Evolutionary conservation across 2,329 filamentous ascomycete genomes (phyloP).

Genomic region (Sporothrix humicola): DNA sequence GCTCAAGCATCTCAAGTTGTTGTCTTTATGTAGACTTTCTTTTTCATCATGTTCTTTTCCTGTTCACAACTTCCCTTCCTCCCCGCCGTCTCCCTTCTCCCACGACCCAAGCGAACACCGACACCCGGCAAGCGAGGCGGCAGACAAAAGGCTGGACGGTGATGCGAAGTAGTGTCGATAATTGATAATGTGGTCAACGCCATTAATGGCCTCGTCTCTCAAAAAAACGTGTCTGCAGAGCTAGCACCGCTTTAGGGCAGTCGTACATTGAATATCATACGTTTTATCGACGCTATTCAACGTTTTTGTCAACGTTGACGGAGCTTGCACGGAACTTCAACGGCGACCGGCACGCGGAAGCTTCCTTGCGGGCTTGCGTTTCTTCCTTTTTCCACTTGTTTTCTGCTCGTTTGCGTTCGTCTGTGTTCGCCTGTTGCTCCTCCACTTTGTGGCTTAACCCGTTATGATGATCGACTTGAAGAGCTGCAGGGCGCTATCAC

Average conservation of each 20-base stretch:
- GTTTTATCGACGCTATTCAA: no score
- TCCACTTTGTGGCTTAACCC: neutral
- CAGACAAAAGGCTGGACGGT: neutral
- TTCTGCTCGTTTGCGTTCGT: neutral
- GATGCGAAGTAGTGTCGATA: neutral
- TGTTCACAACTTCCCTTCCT: neutral
- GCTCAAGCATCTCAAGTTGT: no score
- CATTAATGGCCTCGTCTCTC: neutral
- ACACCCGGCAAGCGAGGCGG: constrained; percentile 18
- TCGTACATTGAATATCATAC: neutral
- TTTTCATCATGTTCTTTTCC: neutral
- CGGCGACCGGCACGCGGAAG: neutral
- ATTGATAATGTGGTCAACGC: neutral
- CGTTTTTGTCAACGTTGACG: neutral
- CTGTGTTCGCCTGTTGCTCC: neutral
- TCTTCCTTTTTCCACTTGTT: neutral
- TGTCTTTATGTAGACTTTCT: neutral
- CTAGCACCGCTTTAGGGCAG: constrained; percentile 4
- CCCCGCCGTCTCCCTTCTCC: neutral
- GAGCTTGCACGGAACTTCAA: no score
- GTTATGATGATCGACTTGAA: constrained; percentile 13
- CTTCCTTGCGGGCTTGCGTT: neutral
- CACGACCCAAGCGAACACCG: neutral
- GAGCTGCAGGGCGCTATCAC: constrained; percentile 5
- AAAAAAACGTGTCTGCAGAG: neutral